Conservation (phyloP, 768 basidiomycete species). For the Sarcomyxa edulis region DNA sequence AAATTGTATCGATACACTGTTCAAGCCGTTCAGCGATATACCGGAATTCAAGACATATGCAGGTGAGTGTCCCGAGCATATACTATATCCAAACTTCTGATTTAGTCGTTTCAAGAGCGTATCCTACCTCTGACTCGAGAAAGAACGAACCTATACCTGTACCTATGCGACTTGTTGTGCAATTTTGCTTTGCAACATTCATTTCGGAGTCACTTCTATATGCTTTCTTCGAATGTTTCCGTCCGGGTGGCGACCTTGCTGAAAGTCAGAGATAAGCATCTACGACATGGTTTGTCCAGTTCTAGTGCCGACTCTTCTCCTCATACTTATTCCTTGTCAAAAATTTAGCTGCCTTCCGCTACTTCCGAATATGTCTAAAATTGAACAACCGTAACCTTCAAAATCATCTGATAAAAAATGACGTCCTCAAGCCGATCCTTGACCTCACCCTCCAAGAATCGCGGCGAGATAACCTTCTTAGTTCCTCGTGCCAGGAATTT, state of each 20-base stretch:
- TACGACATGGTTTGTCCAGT: constrained; percentile 75
- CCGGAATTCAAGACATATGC: constrained; percentile 57
- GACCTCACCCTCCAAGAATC: constrained; percentile 83
- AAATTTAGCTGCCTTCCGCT: constrained; percentile 81
- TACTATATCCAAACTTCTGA: constrained; percentile 1
- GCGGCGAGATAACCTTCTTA: constrained; percentile 84
- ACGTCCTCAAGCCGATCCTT: constrained; percentile 78
- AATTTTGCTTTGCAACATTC: constrained; percentile 86
- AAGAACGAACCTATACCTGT: constrained; percentile 77
- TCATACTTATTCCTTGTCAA: constrained; percentile 5
- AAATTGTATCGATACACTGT: constrained; percentile 67
- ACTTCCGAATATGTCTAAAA: constrained; percentile 81
- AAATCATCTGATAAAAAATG: constrained; percentile 75
- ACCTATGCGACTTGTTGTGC: constrained; percentile 87
- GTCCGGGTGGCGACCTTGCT: constrained; percentile 72
- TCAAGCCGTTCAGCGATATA: constrained; percentile 72
- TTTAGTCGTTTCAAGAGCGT: constrained; percentile 32
- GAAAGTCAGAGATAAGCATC: constrained; percentile 82
- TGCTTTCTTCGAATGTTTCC: constrained; percentile 77
- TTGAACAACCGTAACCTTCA: constrained; percentile 75
- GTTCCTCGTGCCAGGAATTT: constrained; percentile 93
- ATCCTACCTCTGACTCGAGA: constrained; percentile 60
- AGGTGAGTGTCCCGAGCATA: constrained; percentile 14
- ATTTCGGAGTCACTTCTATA: constrained; percentile 87
- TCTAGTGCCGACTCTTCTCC: constrained; percentile 7